Evolutionary conservation across 768 basidiomycete genomes (phyloP).

Genomic region (Scleroderma bovista): DNA sequence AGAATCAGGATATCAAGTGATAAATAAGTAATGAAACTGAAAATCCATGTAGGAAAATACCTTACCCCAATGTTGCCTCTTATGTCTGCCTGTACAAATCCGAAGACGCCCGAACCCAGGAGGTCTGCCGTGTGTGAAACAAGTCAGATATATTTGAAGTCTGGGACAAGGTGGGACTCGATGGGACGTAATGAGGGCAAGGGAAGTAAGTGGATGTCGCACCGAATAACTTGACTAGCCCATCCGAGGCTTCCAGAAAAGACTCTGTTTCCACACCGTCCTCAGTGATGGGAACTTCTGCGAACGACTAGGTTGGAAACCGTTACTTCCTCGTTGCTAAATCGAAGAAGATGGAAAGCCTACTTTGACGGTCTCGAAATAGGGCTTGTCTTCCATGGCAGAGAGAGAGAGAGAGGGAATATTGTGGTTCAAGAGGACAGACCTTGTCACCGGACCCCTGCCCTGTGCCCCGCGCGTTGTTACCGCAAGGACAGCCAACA

Average conservation of each 20-base stretch:
- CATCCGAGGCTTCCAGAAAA: constrained; percentile 89
- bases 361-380: constrained; percentile 68
- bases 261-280: constrained; percentile 71
- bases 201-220: constrained; percentile 24
- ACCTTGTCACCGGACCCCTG: constrained; percentile 8
- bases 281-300: constrained; percentile 72
- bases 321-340: not conserved
- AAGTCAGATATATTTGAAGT: constrained; percentile 2
- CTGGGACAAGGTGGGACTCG: constrained; percentile 6
- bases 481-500: constrained; percentile 28
- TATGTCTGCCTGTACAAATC: constrained; percentile 69
- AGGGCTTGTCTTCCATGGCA: constrained; percentile 37
- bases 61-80: constrained; percentile 59
- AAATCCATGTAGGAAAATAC: constrained; percentile 15
- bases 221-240: constrained; percentile 73
- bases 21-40: constrained; percentile 8
- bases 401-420: constrained; percentile 4
- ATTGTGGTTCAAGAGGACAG: no score
- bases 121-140: constrained; percentile 43
- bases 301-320: constrained; percentile 62
- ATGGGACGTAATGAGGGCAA: constrained; percentile 1
- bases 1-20: constrained; percentile 7
- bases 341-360: constrained; percentile 7
- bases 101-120: constrained; percentile 63
- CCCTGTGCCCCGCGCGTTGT: constrained; percentile 4